Evolutionary conservation across 768 basidiomycete genomes (phyloP), one percentile per base, ranked within the genome.

Genomic region (Cyathus striatus): DNA sequence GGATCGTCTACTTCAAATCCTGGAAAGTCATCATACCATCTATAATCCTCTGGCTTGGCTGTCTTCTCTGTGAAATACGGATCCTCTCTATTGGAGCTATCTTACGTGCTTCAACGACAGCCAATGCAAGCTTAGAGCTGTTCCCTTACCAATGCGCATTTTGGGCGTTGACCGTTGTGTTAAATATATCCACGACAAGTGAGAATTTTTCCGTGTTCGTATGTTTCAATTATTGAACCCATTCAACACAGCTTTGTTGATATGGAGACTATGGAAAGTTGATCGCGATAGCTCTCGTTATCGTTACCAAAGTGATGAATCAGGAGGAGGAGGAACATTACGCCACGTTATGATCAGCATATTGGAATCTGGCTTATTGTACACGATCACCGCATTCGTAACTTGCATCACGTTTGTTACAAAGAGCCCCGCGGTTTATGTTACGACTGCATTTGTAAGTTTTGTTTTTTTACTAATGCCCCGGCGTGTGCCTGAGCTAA

Each of bases 281-380:
- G 49, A 51, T 13, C 18, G 24, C 14, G 30, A 38, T 4, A 42
- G 42, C 13, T 27, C 23, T 20, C 33, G 40, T 18, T 25, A 36
- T 27, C 46, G 22, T 22, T 37, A 26, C 25, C 26, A 35, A 4
- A 20, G 25, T 17, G 17, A 16, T 6, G 23, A 30, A n/a, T 26
- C 17, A 9, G 23, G 25, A 4, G 20, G 30, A 6, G 26, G 18
- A 24, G 42, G 40, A 13, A 35, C 26, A 14, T 36, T 52, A 13
- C 21, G 42, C 5, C 37, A 43, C 5, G 50, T 55, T 26, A 61
- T 61, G 41, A 52, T 51, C 12, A 57, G 54, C 41, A 52, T 63
- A 43, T 45, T 63, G 34, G 61, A 63, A 45, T 61, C 60, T 2
- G 61, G 57, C 7, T 27, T 57, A 13, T 41, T 63, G 22, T 61